Evolutionary conservation across 257 asterid species (phyloP), one percentile per base, ranked within the genome.

Genomic region (Anisodus acutangulus): DNA sequence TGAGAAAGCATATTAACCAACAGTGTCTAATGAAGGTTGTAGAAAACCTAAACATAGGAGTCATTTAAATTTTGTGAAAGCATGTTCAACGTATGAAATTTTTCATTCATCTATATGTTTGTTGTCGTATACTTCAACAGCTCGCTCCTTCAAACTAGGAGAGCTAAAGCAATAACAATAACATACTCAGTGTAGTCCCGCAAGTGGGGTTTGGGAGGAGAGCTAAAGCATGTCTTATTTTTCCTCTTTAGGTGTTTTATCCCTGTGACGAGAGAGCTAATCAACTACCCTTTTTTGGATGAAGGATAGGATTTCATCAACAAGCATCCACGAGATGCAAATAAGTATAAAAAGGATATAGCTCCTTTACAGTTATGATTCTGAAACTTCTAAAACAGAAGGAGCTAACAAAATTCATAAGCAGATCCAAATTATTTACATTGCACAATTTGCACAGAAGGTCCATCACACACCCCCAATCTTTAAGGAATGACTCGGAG

Each of bases 141-240:
- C 59, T 47, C 60, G 19, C 60, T 72, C 59, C 80, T 72, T 72
- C 60, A 72, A 72, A 72, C 41, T 72, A 72, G 60, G 58, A 72
- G 17, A 11, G 60, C 80, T 22, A 22, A 22, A 22, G 26, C 26
- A 22, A 22, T 22, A 22, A 22, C 26, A 22, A 22, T 22, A 22
- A 22, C 26, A 22, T 22, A 22, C 26, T 0, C 26, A 22, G 26
- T 22, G 26, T 22, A 22, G 26, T 22, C 26, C 26, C 26, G 0
- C 26, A 22, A 22, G 26, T 22, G 26, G 26, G 26, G 26, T 22
- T 22, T 22, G 26, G 26, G 26, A 22, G 26, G 26, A 22, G 26
- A 22, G 26, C 26, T 19, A 72, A 72, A 72, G 60, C 60, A 72
- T 72, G 41, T 47, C 80, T 47, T 72, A 5, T 19, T 45, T 22